Evolutionary conservation across 1,284 basidiomycete genomes (phyloP), one percentile per base, ranked within the genome.

Genomic region (Boletus semigastroideus): DNA sequence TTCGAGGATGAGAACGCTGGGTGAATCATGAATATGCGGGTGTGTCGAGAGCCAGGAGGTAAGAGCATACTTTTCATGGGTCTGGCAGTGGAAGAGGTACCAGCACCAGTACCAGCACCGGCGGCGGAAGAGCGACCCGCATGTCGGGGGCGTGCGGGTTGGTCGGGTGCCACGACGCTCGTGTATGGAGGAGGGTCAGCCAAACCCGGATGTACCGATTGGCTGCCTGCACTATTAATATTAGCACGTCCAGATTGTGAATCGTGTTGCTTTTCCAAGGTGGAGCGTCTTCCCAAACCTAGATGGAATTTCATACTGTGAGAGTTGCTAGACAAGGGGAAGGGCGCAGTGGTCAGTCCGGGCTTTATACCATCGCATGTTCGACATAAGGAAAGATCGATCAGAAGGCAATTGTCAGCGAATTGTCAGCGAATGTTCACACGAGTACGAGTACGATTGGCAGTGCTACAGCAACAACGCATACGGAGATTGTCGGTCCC

Each of bases 401-500:
- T 31, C 30, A 25, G 25, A 25, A 25, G 25, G 25, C 5, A 25
- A 25, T 6, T 25, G 22, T 22, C 22, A 22, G 22, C 22, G 5
- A 22, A 22, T 22, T 22, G 22, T 5, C 22, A 3, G 25, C 25
- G 7, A 25, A 25, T 25, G 25, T 25, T 25, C 25, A 6, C 25
- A 25, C 25, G 25, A 25, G 5, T 25, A 25, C 7, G n/a, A n/a
- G n/a, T n/a, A n/a, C n/a, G n/a, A 25, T 4, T 13, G 14, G 31
- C 47, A 20, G 43, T 52, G 30, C 45, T 64, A 72, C 53, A 72
- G 48, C 49, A 73, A 51, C 22, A 73, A 51, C 22, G 74, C 70
- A 64, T 82, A 85, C 0, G 86, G 84, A 10, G 76, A 68, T 34
- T 75, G 75, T 33, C 84, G 73, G 56, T 88, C 86, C 16, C 74